Evolutionary conservation across 1,139 yeast genomes (phyloP), one percentile per base, ranked within the genome.

Genomic region (Candida labiduridarum): DNA sequence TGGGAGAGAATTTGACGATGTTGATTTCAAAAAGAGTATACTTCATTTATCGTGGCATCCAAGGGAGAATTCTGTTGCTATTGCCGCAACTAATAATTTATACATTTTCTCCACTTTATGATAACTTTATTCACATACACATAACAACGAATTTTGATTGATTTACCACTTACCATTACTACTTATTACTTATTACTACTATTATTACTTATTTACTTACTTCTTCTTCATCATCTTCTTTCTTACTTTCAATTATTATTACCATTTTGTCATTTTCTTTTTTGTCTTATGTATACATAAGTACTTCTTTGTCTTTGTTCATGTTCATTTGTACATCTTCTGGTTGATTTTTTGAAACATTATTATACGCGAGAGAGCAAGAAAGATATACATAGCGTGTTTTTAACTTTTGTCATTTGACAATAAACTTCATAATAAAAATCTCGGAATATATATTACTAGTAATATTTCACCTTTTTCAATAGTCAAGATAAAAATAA

Each of bases 1-100:
- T 52, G 62, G 66, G 44, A 68, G 71, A 61, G 96, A 88, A 63
- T 84, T 87, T 67, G 96, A 89, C 67, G 86, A 85, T 58, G 88
- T 92, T 62, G 98, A 95, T 70, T 94, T 91, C 74, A 91, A 92
- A 70, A 92, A 92, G 80, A 88, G 91, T 71, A 92, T 95, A 57
- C 80, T 94, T 70, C 98, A 94, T 73, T 79, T 91, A 69, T 91
- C 98, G 65, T 95, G 99, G 99, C 99, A 95, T 75, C 99, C 99
- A 57, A 80, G 79, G 63, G 99, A 95, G 73, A 90, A 94, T 72
- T 87, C 96, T 47, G 96, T 95, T 59, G 99, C 99, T 42, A 89
- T 95, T 64, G 99, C 98, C 47, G 99, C 99, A 31, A 95, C 99
- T 27, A 95, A 95, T 74, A 95, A 95, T 72, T 80, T 89, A 64